Evolutionary conservation across 225 moss, liverwort and hornwort species (phyloP).

Genomic region (Lunularia cruciata): DNA sequence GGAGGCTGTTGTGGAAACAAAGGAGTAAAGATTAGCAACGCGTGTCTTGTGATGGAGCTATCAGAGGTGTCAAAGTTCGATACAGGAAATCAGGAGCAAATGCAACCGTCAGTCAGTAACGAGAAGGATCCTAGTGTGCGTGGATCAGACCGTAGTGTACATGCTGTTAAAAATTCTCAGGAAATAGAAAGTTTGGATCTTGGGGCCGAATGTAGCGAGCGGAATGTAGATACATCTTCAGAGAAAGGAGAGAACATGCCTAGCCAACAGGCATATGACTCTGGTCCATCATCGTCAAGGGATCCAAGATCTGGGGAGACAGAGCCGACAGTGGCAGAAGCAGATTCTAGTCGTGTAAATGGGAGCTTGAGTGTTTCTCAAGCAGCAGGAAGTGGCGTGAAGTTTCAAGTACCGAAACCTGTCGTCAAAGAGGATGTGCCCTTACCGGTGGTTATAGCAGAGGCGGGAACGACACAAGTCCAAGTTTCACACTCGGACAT

Average conservation of each 20-base stretch:
- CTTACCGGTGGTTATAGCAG: background rate
- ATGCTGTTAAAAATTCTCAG: conserved; percentile 20
- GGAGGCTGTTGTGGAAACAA: background rate
- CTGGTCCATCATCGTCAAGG: conserved; percentile 28
- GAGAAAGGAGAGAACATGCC: conserved; percentile 16
- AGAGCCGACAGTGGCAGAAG: conserved; percentile 1
- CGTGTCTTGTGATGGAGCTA: conserved; percentile 12
- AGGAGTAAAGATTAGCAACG: conserved; percentile 2
- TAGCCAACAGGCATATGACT: conserved; percentile 12
- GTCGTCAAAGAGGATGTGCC: conserved; percentile 7
- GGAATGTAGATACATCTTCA: conserved; percentile 18
- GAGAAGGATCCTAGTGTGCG: conserved; percentile 4
- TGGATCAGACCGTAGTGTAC: conserved; percentile 1
- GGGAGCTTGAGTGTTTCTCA: conserved; percentile 17
- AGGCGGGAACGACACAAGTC: conserved; percentile 2
- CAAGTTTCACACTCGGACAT: background rate
- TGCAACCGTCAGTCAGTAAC: conserved; percentile 16
- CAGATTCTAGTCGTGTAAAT: conserved; percentile 13
- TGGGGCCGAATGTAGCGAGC: conserved; percentile 11
- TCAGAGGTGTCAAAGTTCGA: background rate
- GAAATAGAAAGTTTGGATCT: conserved; percentile 28
- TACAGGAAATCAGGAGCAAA: conserved; percentile 9
- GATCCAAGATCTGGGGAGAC: conserved; percentile 12
- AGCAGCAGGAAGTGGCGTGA: conserved; percentile 10
- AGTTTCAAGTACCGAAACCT: conserved; percentile 7